Evolutionary conservation across 306 rosid species (phyloP), one percentile per base, ranked within the genome.

Genomic region (Cicer chorassanicum): DNA sequence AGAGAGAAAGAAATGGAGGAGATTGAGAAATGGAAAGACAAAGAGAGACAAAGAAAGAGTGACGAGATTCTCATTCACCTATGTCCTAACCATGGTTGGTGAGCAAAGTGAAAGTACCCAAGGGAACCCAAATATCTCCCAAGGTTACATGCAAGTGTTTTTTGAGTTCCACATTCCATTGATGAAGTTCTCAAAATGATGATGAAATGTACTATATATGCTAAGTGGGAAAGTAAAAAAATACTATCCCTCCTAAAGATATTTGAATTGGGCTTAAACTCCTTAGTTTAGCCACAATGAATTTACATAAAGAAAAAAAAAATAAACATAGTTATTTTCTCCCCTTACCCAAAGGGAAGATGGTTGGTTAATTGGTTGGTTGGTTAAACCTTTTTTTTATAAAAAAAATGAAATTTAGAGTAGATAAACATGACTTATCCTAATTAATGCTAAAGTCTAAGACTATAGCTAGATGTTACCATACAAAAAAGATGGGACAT

Each of bases 21-120:
- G 53, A 45, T 76, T 16, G 82, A 69, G 36, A 50, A 6, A 51
- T 50, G 40, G 60, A 69, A 13, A 80, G 70, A 43, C 12, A 54
- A 41, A 14, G 61, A 39, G 66, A 49, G 12, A 44, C 18, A 64
- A 18, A 65, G 85, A 50, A 62, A 50, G 82, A 65, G 59, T 36
- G 74, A 69, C 69, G 82, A 85, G 84, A 57, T 57, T 57, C 64
- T 60, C 65, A 70, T 77, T 84, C 86, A 87, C 97, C 94, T 85
- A 88, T 77, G 96, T 88, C 96, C 97, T 94, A 94, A 94, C 98
- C 98, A 94, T 94, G 98, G 98, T 91, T 91, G 91, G 91, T 86
- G 90, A 77, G 84, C 84, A 83, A 83, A 91, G 88, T 87, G 86
- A 86, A 86, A 86, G 15, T 78, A 87, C 88, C 98, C 90, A 85